phyloP scores from a whole-genome alignment of 768 basidiomycete genomes.

The Tylopilus balloui region DNA sequence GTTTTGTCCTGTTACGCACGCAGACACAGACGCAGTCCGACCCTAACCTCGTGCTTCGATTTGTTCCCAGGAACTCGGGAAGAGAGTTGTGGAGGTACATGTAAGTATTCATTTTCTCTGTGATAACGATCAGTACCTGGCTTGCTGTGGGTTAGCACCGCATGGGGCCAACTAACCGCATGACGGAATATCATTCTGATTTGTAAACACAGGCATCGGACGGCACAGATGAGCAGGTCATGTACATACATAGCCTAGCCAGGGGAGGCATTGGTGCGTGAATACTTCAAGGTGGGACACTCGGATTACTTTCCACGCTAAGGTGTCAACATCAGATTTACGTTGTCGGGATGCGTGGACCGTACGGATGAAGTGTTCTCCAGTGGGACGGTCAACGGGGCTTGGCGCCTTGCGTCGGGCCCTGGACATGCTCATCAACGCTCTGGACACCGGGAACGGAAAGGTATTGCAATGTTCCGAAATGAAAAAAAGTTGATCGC shows the following conservation, averaged over 20 bases:
- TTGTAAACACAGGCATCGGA: not conserved
- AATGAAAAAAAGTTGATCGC: not conserved
- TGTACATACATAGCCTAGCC: not conserved
- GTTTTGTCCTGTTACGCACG: not conserved
- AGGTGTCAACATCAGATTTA: not conserved
- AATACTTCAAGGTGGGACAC: no score
- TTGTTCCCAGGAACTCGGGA: not conserved
- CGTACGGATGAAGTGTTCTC: not conserved
- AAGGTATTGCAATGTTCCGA: not conserved
- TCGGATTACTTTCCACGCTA: not conserved
- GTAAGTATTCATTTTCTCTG: not conserved
- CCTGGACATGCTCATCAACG: not conserved
- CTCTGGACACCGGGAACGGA: not conserved
- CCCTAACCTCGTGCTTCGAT: not conserved
- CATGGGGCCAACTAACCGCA: not conserved
- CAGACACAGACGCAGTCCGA: not conserved
- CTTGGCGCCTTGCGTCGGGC: not conserved
- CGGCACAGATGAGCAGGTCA: not conserved
- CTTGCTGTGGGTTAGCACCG: not conserved
- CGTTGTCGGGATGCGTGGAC: not conserved
- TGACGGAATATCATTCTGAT: not conserved
- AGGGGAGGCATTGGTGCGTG: slow-evolving; percentile 2
- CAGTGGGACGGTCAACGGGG: not conserved
- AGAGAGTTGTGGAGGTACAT: not conserved
- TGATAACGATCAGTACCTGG: slow-evolving; percentile 9